phyloP scores from a whole-genome alignment of 148 eudicot species.

The Drosera capensis region DNA sequence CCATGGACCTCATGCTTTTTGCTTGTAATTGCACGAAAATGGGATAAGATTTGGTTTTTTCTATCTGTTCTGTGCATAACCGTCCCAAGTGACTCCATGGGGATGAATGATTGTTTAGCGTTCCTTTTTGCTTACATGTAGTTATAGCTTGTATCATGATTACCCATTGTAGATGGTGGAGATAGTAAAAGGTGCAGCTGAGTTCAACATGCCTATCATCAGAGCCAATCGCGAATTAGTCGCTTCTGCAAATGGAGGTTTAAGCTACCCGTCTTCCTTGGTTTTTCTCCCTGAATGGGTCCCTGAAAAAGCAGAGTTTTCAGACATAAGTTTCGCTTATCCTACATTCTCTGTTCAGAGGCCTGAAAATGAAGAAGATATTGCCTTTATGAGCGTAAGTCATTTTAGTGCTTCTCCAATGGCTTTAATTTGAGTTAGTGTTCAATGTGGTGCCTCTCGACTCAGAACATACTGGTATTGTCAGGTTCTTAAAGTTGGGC shows the following conservation, averaged over 20 bases:
- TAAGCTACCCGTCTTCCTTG: conserved; percentile 52
- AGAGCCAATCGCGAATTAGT: conserved; percentile 47
- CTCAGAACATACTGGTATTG: conserved; percentile 3
- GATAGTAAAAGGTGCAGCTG: conserved; percentile 54
- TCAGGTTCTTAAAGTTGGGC: conserved; percentile 80
- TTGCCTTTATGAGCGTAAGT: conserved; percentile 81
- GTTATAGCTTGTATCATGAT: not conserved
- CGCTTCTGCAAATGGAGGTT: conserved; percentile 61
- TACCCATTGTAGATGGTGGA: conserved; percentile 35
- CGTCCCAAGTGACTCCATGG: too few species aligned
- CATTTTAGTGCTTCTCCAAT: not conserved
- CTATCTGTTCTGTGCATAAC: too few species aligned
- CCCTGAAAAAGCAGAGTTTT: conserved; percentile 11
- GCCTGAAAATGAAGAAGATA: conserved; percentile 61
- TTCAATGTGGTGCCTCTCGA: not conserved
- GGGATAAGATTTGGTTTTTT: too few species aligned
- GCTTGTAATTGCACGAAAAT: too few species aligned
- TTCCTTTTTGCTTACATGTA: not conserved
- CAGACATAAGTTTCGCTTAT: conserved; percentile 23
- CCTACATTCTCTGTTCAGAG: conserved; percentile 31
- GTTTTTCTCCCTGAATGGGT: conserved; percentile 51
- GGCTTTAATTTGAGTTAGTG: not conserved
- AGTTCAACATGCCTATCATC: conserved; percentile 45
- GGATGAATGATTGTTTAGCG: not conserved
- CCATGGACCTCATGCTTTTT: too few species aligned